A percentile compares a stretch with the other conserved stretches of the same genome.
Conservation (phyloP, 768 basidiomycete species). For the Hirschioporus abietinus region DNA sequence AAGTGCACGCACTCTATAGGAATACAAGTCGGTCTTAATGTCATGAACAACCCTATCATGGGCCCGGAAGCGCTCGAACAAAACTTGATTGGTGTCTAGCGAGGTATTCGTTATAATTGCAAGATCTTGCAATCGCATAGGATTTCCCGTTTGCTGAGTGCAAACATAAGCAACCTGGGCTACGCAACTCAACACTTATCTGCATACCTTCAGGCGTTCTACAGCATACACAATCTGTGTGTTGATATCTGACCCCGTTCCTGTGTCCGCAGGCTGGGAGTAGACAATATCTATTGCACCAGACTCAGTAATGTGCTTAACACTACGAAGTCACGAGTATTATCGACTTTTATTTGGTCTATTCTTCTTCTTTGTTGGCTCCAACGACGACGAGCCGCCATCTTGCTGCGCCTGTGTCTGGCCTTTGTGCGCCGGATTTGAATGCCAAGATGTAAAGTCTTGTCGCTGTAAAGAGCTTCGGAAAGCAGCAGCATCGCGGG, state of each 20-base stretch:
- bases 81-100: slow-evolving; percentile 59
- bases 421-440: slow-evolving; percentile 39
- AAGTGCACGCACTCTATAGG: slow-evolving; percentile 62
- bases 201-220: slow-evolving; percentile 67
- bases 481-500: slow-evolving; percentile 68
- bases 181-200: background rate
- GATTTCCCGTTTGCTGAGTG: slow-evolving; percentile 54
- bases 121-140: slow-evolving; percentile 84
- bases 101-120: slow-evolving; percentile 78
- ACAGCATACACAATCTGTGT: slow-evolving; percentile 86
- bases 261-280: slow-evolving; percentile 85
- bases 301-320: background rate
- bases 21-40: slow-evolving; percentile 78
- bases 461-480: slow-evolving; percentile 58
- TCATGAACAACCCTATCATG: slow-evolving; percentile 81
- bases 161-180: background rate
- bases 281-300: slow-evolving; percentile 59
- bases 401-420: slow-evolving; percentile 31
- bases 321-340: slow-evolving; percentile 23
- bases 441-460: slow-evolving; percentile 74
- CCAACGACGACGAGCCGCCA: slow-evolving; percentile 24
- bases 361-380: slow-evolving; percentile 41
- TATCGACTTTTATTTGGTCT: slow-evolving; percentile 54
- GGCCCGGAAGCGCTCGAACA: slow-evolving; percentile 75
- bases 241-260: slow-evolving; percentile 74